phyloP scores from a whole-genome alignment of 345 rosid species.

The Gossypium ekmanianum region DNA sequence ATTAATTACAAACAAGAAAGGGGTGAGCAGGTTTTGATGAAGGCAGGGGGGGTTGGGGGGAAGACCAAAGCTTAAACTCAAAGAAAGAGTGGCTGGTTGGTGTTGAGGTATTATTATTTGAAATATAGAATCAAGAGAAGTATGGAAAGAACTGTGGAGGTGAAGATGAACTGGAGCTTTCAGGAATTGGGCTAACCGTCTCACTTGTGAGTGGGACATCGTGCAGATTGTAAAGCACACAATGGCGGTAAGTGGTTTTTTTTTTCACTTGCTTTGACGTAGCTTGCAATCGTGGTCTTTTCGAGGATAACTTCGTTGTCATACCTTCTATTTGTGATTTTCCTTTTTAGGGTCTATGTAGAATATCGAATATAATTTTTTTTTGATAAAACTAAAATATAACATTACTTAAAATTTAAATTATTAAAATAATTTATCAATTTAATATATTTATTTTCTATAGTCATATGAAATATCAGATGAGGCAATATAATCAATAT shows the following conservation, averaged over 20 bases:
- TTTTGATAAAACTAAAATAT: too few species aligned
- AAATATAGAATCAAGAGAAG: too few species aligned
- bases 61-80: conserved; percentile 31
- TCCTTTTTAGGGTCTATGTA: too few species aligned
- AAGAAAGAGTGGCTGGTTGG: conserved; percentile 36
- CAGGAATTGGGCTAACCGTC: conserved; percentile 35
- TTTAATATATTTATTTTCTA: too few species aligned
- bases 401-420: too few species aligned
- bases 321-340: neutral
- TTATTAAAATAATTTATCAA: too few species aligned
- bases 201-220: conserved; percentile 17
- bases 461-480: too few species aligned
- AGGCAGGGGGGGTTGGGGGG: conserved; percentile 23
- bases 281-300: conserved; percentile 21
- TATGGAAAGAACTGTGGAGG: neutral
- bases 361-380: too few species aligned
- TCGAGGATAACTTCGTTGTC: conserved; percentile 2
- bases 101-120: conserved; percentile 3
- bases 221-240: neutral
- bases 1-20: conserved; percentile 17
- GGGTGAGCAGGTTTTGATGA: conserved; percentile 17
- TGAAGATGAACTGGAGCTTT: conserved; percentile 63
- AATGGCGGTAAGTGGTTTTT: neutral
- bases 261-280: conserved; percentile 2
- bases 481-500: too few species aligned